Conservation (phyloP, 345 rosid species). For the Lumnitzera littorea region DNA sequence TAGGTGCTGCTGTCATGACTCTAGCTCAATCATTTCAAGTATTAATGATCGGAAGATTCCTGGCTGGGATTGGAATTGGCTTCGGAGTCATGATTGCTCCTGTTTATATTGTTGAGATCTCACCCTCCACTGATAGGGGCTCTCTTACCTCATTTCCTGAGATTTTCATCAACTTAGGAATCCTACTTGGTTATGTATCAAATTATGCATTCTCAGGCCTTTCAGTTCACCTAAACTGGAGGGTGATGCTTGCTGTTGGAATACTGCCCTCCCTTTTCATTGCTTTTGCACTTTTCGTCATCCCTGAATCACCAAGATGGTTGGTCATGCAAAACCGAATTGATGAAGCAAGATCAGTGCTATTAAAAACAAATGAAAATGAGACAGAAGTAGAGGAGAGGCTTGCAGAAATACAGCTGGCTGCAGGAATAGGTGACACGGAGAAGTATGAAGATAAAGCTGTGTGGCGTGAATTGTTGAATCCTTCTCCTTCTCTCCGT, state of each 20-base stretch:
- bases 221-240: slow-evolving; percentile 65
- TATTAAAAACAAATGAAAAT: slow-evolving; percentile 59
- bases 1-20: slow-evolving; percentile 73
- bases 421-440: slow-evolving; percentile 42
- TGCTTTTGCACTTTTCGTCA: slow-evolving; percentile 66
- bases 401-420: slow-evolving; percentile 60
- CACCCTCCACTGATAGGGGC: slow-evolving; percentile 64
- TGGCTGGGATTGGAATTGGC: slow-evolving; percentile 82
- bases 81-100: slow-evolving; percentile 93
- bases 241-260: slow-evolving; percentile 89
- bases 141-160: slow-evolving; percentile 81
- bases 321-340: slow-evolving; percentile 67
- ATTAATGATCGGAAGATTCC: slow-evolving; percentile 66
- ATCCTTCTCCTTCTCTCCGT: slow-evolving; percentile 57
- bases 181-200: slow-evolving; percentile 84
- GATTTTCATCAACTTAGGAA: slow-evolving; percentile 74
- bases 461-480: slow-evolving; percentile 67
- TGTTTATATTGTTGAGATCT: slow-evolving; percentile 79
- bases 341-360: slow-evolving; percentile 67
- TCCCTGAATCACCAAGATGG: slow-evolving; percentile 96
- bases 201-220: slow-evolving; percentile 74
- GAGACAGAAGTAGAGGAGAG: slow-evolving; percentile 72
- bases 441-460: slow-evolving; percentile 51
- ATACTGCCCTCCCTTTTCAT: slow-evolving; percentile 74
- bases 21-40: slow-evolving; percentile 62